Percentiles rank a stretch among this genome's conserved stretches.
Conservation (phyloP, 345 rosid species). For the Trapa incisa region DNA sequence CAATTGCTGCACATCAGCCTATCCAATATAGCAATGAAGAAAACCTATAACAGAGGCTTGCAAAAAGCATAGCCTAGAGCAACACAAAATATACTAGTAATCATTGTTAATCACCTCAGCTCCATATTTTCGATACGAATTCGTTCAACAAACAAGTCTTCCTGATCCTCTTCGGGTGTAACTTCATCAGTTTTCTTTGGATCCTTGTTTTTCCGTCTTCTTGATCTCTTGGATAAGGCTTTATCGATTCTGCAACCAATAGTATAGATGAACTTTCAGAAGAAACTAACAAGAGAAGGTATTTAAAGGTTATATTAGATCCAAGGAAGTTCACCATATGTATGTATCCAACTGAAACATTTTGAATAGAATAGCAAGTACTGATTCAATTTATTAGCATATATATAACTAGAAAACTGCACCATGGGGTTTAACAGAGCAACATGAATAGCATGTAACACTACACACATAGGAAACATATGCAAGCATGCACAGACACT, state of each 20-base stretch:
- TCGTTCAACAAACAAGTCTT: slow-evolving; percentile 57
- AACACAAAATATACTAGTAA: not conserved
- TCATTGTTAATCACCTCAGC: slow-evolving; percentile 35
- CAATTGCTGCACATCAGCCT: not conserved
- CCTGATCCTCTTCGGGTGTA: slow-evolving; percentile 31
- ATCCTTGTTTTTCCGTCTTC: slow-evolving; percentile 30
- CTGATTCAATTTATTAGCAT: not conserved
- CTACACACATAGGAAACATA: not conserved
- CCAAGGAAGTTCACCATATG: not conserved
- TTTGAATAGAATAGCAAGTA: not conserved
- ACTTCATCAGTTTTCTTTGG: slow-evolving; percentile 65
- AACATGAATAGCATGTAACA: not conserved
- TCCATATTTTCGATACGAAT: slow-evolving; percentile 76
- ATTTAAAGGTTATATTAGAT: not conserved
- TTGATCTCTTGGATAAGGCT: slow-evolving; percentile 35
- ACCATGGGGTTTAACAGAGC: not conserved
- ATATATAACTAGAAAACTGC: not conserved
- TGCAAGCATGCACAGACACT: not conserved
- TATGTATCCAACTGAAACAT: not conserved
- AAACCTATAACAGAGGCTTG: not conserved
- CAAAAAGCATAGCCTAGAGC: not conserved
- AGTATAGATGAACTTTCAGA: slow-evolving; percentile 10
- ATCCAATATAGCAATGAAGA: not conserved
- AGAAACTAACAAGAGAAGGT: slow-evolving; percentile 4
- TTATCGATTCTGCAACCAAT: slow-evolving; percentile 49